These are phyloP conservation scores for Colletotrichum tropicale DNA, from an alignment of 2,329 filamentous ascomycete species.

Conservation along the genomic window DNA sequence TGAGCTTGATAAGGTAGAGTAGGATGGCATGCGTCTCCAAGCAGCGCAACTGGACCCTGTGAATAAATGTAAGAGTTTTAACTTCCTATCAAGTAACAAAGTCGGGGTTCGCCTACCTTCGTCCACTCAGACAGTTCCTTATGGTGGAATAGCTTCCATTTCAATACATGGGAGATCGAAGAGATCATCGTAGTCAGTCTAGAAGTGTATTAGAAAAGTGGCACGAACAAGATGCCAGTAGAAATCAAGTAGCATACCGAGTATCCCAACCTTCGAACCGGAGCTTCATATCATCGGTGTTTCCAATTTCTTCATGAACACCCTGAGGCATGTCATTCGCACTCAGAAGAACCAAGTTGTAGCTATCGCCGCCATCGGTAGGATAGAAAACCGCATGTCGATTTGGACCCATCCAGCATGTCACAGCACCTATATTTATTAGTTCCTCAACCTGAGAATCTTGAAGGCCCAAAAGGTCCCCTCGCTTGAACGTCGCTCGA, in stretches of 20 bases:
- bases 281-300: neutral
- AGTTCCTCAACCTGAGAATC: neutral
- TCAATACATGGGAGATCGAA: neutral
- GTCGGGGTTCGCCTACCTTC: neutral
- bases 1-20: constrained; percentile 26
- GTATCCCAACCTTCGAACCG: neutral
- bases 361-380: neutral
- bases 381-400: neutral
- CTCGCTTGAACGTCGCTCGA: neutral
- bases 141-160: neutral
- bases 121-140: neutral
- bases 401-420: neutral
- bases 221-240: neutral
- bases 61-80: neutral
- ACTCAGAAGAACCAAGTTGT: neutral
- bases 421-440: neutral
- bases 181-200: neutral
- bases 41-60: constrained; percentile 13
- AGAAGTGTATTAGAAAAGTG: neutral
- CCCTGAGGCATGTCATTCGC: neutral
- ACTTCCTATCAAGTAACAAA: neutral
- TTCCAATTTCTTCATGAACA: neutral
- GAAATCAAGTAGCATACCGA: neutral
- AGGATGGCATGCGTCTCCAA: constrained; percentile 12
- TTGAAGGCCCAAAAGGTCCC: neutral